Percentiles rank a stretch among this genome's conserved stretches.
Evolutionary conservation across 2,329 filamentous ascomycete species (phyloP).

Genomic region (Dothistroma pini): DNA sequence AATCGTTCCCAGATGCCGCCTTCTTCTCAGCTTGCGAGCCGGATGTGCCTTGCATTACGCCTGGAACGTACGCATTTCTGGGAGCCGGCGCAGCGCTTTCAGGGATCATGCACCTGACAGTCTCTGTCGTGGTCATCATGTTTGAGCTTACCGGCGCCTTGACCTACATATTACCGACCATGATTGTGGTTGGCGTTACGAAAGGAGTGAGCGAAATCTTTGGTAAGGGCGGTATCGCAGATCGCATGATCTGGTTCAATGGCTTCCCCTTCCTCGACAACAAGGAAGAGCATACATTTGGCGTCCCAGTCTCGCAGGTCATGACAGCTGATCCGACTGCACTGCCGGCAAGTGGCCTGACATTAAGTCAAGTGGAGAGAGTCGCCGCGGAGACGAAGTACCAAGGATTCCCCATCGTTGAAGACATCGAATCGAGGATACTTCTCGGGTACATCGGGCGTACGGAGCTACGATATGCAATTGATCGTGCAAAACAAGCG

Average conservation of each 20-base stretch:
- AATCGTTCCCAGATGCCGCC: constrained; percentile 72
- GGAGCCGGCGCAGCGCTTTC: constrained; percentile 87
- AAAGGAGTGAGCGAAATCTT: constrained; percentile 89
- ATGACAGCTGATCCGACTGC: constrained; percentile 77
- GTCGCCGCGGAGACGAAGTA: constrained; percentile 75
- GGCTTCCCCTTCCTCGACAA: constrained; percentile 96
- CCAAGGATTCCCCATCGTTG: constrained; percentile 90
- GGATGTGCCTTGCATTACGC: constrained; percentile 93
- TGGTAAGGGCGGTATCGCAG: constrained; percentile 94
- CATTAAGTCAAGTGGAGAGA: constrained; percentile 70
- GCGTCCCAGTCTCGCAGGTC: constrained; percentile 77
- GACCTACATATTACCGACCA: constrained; percentile 94
- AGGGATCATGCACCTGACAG: constrained; percentile 97
- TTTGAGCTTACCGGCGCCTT: constrained; percentile 97
- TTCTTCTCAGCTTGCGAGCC: constrained; percentile 89
- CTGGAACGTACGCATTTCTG: constrained; percentile 93
- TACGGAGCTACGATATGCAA: constrained; percentile 85
- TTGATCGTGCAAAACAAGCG: constrained; percentile 72
- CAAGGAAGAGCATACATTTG: constrained; percentile 96
- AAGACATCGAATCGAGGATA: constrained; percentile 65
- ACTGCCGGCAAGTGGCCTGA: constrained; percentile 70
- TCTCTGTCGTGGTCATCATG: constrained; percentile 98
- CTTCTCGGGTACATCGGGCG: constrained; percentile 89
- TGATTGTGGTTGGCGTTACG: constrained; percentile 97
- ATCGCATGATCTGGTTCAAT: constrained; percentile 98